phyloP scores from a whole-genome alignment of 768 basidiomycete species.

The Pleurotus tuoliensis region DNA sequence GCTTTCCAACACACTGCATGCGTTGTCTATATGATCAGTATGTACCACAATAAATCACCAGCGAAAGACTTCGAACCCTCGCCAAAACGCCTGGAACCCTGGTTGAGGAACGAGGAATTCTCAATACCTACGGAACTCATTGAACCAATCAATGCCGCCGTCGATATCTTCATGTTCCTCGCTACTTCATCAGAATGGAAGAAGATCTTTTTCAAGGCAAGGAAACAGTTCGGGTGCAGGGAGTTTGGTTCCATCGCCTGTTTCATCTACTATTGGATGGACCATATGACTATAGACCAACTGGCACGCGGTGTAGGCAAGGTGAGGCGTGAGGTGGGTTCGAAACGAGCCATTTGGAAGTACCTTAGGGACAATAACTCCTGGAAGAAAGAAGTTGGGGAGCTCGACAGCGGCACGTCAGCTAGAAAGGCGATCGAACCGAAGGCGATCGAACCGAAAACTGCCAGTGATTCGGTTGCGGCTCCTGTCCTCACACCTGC shows the following conservation, averaged over 20 bases:
- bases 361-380: background rate
- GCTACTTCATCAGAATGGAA: constrained; percentile 15
- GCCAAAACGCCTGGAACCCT: background rate
- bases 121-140: background rate
- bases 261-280: constrained; percentile 49
- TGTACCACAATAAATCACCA: background rate
- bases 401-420: background rate
- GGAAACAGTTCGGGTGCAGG: constrained; percentile 31
- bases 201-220: constrained; percentile 6
- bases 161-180: constrained; percentile 38
- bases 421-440: no score
- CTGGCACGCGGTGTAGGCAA: constrained; percentile 40
- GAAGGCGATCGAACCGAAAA: no score
- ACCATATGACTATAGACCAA: constrained; percentile 29
- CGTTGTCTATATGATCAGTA: constrained; percentile 25
- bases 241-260: constrained; percentile 58
- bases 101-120: background rate
- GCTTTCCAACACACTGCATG: constrained; percentile 32
- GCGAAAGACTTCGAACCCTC: background rate
- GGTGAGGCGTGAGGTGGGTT: constrained; percentile 49
- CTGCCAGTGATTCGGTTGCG: no score
- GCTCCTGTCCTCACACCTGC: no score
- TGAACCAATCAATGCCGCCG: constrained; percentile 26
- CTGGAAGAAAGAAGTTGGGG: background rate
- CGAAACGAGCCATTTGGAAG: background rate